Evolutionary conservation across 2,329 filamentous ascomycete genomes (phyloP), one percentile per base, ranked within the genome.

Genomic region (Epicoccum sorghinum): DNA sequence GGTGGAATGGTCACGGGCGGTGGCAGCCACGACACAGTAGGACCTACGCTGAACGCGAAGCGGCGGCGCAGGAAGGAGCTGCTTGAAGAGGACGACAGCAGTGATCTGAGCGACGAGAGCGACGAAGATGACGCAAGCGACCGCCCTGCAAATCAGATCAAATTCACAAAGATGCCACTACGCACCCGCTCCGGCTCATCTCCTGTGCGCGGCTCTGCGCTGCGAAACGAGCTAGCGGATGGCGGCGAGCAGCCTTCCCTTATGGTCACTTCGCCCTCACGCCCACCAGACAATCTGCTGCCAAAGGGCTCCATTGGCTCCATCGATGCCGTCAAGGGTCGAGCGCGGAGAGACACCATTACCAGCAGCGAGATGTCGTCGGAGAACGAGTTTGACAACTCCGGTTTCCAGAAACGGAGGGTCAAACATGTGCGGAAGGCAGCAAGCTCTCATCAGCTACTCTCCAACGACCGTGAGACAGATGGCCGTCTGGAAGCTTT

Each of bases 81-180:
- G 72, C 84, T 91, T 78, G 89, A 92, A 62, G 90, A 95, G 66
- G 89, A 92, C 53, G 90, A 93, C 68, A 95, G 90, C 74, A 93
- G 89, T 68, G 90, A 93, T 65, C 78, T 93, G 48, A 92, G 88
- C 70, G 90, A 95, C 66, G 89, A 93, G 63, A 93, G 89, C 65
- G 90, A 95, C 45, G 89, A 93, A 23, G 89, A 92, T 47, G 81
- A 84, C 1, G 88, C 91, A 23, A 66, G 64, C 33, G 44, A 54
- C 55, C 69, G 89, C 48, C 89, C 90, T 39, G 89, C 89, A 2
- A 91, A 96, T 71, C 91, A 96, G 73, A 96, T 98, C 72, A 93
- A 93, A 70, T 99, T 99, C 75, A 87, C 89, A 43, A 98, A 98
- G 77, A 93, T 97, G 90, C 93, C 95, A 1, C 83, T 96, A 38